These are phyloP conservation scores for Hortiboletus campestris DNA, from an alignment of 768 basidiomycete species.

Conservation along the genomic window DNA sequence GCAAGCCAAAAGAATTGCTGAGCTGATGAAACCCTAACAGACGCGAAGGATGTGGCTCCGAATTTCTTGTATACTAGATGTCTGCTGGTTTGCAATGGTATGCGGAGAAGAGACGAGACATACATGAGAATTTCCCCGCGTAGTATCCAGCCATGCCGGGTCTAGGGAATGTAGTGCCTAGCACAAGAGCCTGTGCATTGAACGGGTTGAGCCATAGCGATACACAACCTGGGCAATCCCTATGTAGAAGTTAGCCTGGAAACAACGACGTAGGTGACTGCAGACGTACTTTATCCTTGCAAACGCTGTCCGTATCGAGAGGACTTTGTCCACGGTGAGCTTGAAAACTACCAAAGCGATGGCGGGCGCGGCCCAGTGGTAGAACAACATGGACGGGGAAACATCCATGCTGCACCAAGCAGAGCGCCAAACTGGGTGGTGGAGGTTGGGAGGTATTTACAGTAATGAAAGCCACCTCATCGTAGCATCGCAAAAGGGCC, in stretches of 20 bases:
- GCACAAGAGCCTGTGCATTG: conserved; percentile 20
- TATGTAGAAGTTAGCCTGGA: neutral
- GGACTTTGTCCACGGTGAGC: conserved; percentile 2
- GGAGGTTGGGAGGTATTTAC: neutral
- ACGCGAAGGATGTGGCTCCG: conserved; percentile 39
- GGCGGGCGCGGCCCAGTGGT: conserved; percentile 6
- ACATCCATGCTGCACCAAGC: conserved; percentile 5
- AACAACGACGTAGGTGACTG: neutral
- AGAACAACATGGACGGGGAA: neutral
- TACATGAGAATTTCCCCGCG: conserved; percentile 37
- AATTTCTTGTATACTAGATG: conserved; percentile 38
- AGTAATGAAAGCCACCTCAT: neutral
- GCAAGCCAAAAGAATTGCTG: conserved; percentile 41
- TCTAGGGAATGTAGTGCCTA: conserved; percentile 36
- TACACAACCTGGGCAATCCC: conserved; percentile 19
- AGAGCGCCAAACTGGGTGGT: too few species aligned
- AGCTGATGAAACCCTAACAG: conserved; percentile 32
- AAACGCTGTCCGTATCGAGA: conserved; percentile 12
- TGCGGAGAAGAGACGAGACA: conserved; percentile 2
- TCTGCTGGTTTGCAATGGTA: neutral
- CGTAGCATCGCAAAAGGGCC: too few species aligned
- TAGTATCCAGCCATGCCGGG: conserved; percentile 34
- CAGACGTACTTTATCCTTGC: conserved; percentile 16
- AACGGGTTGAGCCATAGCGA: conserved; percentile 36
- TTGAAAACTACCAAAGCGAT: conserved; percentile 8